Percentiles rank a stretch among this genome's conserved stretches.
Conservation (phyloP, 768 basidiomycete species). For the Mycena epipterygia region DNA sequence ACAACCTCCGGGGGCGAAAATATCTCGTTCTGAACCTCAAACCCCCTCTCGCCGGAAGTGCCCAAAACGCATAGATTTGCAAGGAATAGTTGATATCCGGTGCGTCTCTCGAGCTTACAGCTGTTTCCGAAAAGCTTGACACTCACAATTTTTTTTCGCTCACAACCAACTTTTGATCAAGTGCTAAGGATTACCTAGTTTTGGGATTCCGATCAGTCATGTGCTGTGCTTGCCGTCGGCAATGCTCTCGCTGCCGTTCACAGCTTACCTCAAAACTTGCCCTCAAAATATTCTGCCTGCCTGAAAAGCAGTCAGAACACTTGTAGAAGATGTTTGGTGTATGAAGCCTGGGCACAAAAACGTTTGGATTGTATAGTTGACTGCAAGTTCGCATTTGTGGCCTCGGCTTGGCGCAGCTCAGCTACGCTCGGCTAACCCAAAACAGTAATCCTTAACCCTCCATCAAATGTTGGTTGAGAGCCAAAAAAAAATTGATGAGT, state of each 20-base stretch:
- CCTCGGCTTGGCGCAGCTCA: background rate
- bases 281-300: no score
- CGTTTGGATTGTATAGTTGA: background rate
- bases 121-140: constrained; percentile 3
- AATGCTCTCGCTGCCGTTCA: constrained; percentile 1
- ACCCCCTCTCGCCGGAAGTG: no score
- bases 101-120: no score
- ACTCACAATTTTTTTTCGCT: constrained; percentile 1
- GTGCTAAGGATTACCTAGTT: background rate
- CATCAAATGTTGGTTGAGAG: constrained; percentile 13
- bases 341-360: no score
- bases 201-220: background rate
- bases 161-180: constrained; percentile 1
- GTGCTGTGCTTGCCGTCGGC: background rate
- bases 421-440: constrained; percentile 2
- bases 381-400: background rate
- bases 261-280: background rate
- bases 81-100: no score
- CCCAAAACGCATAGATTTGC: no score
- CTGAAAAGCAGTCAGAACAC: no score
- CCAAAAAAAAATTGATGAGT: background rate
- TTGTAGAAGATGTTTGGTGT: no score
- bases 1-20: no score
- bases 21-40: no score
- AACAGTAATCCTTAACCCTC: background rate